Evolutionary conservation across 208 protist genomes (phyloP), one percentile per base, ranked within the genome.

Genomic region (Lotmaria passim): DNA sequence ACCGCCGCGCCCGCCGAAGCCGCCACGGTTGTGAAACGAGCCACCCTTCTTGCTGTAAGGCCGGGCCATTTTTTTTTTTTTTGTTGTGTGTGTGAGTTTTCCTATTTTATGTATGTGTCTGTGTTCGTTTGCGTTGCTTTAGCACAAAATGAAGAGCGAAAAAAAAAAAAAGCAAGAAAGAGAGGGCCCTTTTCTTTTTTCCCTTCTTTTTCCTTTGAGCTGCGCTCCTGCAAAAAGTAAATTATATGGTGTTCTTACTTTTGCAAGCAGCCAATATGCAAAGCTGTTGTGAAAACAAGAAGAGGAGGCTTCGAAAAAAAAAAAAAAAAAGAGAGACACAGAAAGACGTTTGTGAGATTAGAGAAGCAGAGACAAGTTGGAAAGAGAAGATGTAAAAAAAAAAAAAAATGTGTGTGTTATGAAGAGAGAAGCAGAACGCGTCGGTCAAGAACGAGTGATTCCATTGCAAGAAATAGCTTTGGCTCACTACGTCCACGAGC

Each of bases 31-130:
- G 46, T 68, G 46, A 39, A 71, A 64, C 11, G 66, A 23, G 30
- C 67, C 60, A 24, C 61, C 34, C 34, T 73, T 70, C 59, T 89
- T 90, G 33, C 50, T 80, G 75, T 93, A 93, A 26, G 87, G 87
- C 21, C 79, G 81, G 19, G 78, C 80, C 86, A 91, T 91, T 48
- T n/a, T 73, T 3, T 48, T 12, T 43, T 30, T 33, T 8, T 62
- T 34, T 48, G 31, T 55, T n/a, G n/a, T 47, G 46, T 43, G 31
- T 46, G 14, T 46, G 21, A 3, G 34, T 2, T 52, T 51, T 8
- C 19, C 14, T 24, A 5, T 46, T 28, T 3, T 47, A 69, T 53
- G 21, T 36, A 28, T 21, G 30, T 56, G 36, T 59, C 30, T 8
- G 38, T 55, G n/a, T 62, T 21, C 66, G 34, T 53, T 1, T 72